A percentile compares a stretch with the other conserved stretches of the same genome.
These are phyloP conservation scores for Falciphora oryzae DNA, from an alignment of 2,329 filamentous ascomycete species.

Conservation along the genomic window DNA sequence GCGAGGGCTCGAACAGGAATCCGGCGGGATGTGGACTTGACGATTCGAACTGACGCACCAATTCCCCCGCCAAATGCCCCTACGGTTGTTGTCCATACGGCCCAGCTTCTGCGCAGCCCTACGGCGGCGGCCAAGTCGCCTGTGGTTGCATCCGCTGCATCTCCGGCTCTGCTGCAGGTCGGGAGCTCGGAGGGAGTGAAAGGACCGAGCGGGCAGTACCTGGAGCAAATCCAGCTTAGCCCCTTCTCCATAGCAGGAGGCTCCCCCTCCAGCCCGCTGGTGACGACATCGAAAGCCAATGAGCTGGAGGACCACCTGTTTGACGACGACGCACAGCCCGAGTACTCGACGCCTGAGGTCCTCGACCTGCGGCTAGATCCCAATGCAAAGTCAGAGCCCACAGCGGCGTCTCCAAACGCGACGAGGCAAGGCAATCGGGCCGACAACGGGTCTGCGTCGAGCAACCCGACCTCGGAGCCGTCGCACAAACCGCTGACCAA, in stretches of 20 bases:
- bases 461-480: constrained; percentile 33
- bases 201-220: constrained; percentile 13
- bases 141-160: no score
- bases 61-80: no score
- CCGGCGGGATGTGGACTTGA: no score
- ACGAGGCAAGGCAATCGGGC: constrained; percentile 21
- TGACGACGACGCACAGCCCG: constrained; percentile 29
- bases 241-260: constrained; percentile 29
- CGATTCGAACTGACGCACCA: no score
- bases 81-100: no score
- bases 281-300: constrained; percentile 42
- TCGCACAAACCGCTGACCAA: constrained; percentile 44
- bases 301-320: constrained; percentile 44
- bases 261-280: constrained; percentile 27
- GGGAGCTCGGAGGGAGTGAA: neutral
- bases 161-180: no score
- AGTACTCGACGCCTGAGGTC: constrained; percentile 30
- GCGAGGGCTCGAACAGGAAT: no score
- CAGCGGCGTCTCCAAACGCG: neutral
- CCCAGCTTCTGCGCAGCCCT: no score
- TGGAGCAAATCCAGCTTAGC: constrained; percentile 25
- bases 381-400: constrained; percentile 25
- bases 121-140: no score
- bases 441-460: constrained; percentile 46
- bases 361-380: constrained; percentile 37